Evolutionary conservation across 768 basidiomycete genomes (phyloP), one percentile per base, ranked within the genome.

Genomic region (Boletus eberwhitei): DNA sequence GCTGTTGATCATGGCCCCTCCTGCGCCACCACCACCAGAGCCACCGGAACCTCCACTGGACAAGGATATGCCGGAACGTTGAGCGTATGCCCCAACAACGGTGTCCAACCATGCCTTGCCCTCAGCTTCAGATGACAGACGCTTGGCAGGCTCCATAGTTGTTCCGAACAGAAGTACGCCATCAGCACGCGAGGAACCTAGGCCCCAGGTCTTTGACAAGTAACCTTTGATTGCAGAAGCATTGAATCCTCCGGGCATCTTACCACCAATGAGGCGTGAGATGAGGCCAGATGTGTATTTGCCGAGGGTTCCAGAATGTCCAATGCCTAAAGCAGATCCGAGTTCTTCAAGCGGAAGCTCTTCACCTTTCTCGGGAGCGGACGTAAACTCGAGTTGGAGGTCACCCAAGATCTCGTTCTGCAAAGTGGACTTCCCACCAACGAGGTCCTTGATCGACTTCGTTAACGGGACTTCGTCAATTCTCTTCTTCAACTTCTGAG

Each of bases 241-340:
- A 62, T 97, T 97, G 84, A 99, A 99, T 35, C 96, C 96, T 70
- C 97, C 97, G 32, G 97, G 97, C 92, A 99, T 96, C 76, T 99
- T 99, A 44, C 86, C 86, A 54, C 94, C 92, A 48, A 98, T 80
- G 68, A 98, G 80, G 53, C 97, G 91, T 29, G 94, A 92, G 48
- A 98, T 79, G 40, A 99, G 80, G 21, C 93, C 87, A 42, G 83
- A 87, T 13, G 90, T 90, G 75, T 98, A 93, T 72, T 98, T 99
- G 66, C 97, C 97, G 26, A 96, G 84, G 5, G 79, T 67, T n/a
- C 94, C 95, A 37, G 83, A 75, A 75, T 90, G 91, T 7, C 94
- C 94, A 50, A 84, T 77, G 11, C 81, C 78, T 34, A 98, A 76
- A 16, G 91, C 86, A 29, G 93, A 81, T 39, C 94, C 97, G 11